Evolutionary conservation across 495 filamentous ascomycete genomes (phyloP).

Genomic region (Ramalina intermedia): DNA sequence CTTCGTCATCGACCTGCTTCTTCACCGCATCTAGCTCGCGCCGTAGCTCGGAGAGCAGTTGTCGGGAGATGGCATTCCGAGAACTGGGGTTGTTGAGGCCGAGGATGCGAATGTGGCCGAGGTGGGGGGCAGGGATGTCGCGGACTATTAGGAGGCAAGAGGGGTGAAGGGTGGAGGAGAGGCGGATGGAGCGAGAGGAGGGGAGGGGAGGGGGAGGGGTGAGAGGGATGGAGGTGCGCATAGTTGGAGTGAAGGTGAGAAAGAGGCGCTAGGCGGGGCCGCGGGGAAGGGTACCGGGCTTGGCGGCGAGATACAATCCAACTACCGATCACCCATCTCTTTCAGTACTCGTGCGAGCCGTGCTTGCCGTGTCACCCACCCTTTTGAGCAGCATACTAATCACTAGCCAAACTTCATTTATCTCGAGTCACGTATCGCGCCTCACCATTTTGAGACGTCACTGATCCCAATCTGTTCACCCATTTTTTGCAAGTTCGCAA

Average conservation of each 20-base stretch:
- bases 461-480: too few relatives aligned
- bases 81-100: constrained; percentile 71
- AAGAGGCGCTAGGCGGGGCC: constrained; percentile 20
- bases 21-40: constrained; percentile 53
- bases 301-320: too few relatives aligned
- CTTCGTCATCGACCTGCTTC: constrained; percentile 44
- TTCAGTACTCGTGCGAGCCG: too few relatives aligned
- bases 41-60: constrained; percentile 53
- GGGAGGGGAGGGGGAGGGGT: constrained; percentile 8
- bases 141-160: constrained; percentile 52
- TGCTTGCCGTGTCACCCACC: too few relatives aligned
- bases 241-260: constrained; percentile 11
- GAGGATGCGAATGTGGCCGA: constrained; percentile 73
- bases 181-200: too few relatives aligned
- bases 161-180: too few relatives aligned
- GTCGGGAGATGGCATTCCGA: constrained; percentile 76
- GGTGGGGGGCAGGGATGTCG: constrained; percentile 61
- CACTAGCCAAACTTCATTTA: too few relatives aligned
- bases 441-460: too few relatives aligned
- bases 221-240: constrained; percentile 22
- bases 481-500: too few relatives aligned
- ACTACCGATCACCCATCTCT: too few relatives aligned
- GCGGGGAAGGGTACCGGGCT: constrained; percentile 12
- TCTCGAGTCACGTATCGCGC: too few relatives aligned
- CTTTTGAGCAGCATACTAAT: too few relatives aligned